Percentiles rank a stretch among this genome's conserved stretches.
These are phyloP conservation scores for Phialemoniopsis sp. DNA, from an alignment of 2,329 filamentous ascomycete genomes.

Conservation along the genomic window DNA sequence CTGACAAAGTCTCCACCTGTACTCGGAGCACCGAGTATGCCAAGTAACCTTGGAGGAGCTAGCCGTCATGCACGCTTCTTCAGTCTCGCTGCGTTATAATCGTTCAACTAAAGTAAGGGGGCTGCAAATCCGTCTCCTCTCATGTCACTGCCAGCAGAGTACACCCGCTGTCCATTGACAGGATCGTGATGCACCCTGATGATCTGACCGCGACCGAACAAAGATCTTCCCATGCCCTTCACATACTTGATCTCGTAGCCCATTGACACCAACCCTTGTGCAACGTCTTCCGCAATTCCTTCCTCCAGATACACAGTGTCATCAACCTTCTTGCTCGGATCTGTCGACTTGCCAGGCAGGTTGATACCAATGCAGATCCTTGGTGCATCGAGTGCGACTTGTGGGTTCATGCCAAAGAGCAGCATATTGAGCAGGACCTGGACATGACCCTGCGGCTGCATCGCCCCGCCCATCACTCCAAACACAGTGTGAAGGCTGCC, in stretches of 20 bases:
- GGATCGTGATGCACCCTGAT: slow-evolving; percentile 69
- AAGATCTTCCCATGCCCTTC: slow-evolving; percentile 54
- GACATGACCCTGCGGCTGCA: slow-evolving; percentile 93
- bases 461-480: slow-evolving; percentile 95
- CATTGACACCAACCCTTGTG: slow-evolving; percentile 58
- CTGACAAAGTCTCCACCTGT: too few species aligned
- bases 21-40: too few species aligned
- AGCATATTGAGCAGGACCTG: slow-evolving; percentile 89
- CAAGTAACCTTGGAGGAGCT: too few species aligned
- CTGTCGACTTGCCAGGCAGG: slow-evolving; percentile 42
- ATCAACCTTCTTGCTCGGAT: slow-evolving; percentile 53
- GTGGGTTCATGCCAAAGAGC: slow-evolving; percentile 73
- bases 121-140: slow-evolving; percentile 72
- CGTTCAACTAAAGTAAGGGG: slow-evolving; percentile 6
- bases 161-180: slow-evolving; percentile 63
- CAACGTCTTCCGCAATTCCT: slow-evolving; percentile 63
- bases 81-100: too few species aligned
- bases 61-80: too few species aligned
- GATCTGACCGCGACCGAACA: slow-evolving; percentile 84
- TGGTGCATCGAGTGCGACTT: slow-evolving; percentile 83
- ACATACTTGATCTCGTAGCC: slow-evolving; percentile 71
- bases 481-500: slow-evolving; percentile 75
- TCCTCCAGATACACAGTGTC: slow-evolving; percentile 75
- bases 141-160: slow-evolving; percentile 82
- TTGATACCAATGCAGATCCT: slow-evolving; percentile 78